Evolutionary conservation across 83 land plant species (phyloP).

Genomic region (Picea abies): DNA sequence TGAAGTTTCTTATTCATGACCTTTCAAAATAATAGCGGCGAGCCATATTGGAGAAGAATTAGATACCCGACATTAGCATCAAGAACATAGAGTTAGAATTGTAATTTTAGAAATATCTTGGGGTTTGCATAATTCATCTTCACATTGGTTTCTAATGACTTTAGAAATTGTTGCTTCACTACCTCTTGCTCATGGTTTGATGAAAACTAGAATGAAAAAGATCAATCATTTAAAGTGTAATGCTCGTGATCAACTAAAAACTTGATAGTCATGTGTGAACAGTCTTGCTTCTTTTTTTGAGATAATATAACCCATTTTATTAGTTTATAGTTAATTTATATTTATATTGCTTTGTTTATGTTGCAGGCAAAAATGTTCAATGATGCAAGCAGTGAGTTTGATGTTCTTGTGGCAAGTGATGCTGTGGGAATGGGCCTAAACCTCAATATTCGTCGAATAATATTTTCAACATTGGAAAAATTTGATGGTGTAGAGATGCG

Average conservation of each 20-base stretch:
- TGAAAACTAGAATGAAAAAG: background rate
- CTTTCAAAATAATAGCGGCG: background rate
- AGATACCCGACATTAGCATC: background rate
- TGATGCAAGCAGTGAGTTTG: constrained; percentile 81
- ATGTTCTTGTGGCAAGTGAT: constrained; percentile 98
- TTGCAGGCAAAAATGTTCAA: constrained; percentile 91
- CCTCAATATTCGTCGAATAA: constrained; percentile 88
- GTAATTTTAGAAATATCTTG: background rate
- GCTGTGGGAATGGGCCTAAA: constrained; percentile 99
- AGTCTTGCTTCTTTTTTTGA: too few species aligned
- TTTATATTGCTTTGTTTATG: constrained; percentile 6
- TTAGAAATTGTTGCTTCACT: background rate
- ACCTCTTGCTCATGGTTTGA: background rate
- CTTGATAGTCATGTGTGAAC: background rate
- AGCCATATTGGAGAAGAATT: background rate
- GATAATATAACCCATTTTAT: too few species aligned
- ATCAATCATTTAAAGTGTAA: too few species aligned
- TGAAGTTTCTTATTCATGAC: background rate
- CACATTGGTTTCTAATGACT: background rate
- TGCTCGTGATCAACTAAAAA: background rate
- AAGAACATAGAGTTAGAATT: background rate
- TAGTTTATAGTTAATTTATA: too few species aligned
- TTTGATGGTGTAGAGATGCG: constrained; percentile 77
- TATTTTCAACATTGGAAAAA: constrained; percentile 79
- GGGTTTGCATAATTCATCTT: background rate